Percentiles rank a stretch among this genome's conserved stretches.
These are phyloP conservation scores for Phytophthora colocasiae DNA, from an alignment of 352 stramenopile species.

Conservation along the genomic window DNA sequence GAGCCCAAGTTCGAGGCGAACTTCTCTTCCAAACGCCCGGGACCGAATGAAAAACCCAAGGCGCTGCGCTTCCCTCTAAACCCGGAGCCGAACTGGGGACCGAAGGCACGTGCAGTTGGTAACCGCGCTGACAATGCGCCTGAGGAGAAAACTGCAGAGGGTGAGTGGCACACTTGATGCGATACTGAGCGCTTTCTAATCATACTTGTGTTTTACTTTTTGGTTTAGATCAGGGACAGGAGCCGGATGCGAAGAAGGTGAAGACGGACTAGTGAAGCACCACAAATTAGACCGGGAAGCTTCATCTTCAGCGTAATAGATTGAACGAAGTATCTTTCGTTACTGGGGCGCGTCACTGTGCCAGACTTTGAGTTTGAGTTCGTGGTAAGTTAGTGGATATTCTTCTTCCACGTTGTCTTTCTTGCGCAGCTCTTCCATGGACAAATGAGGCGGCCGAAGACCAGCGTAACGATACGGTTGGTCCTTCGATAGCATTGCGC, in stretches of 20 bases:
- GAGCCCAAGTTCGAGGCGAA: conserved; percentile 88
- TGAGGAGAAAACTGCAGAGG: conserved; percentile 29
- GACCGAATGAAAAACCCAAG: conserved; percentile 86
- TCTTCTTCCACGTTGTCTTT: conserved; percentile 89
- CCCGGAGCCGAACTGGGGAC: conserved; percentile 97
- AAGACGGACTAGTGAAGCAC: conserved; percentile 60
- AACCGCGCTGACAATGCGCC: conserved; percentile 51
- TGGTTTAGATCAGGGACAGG: conserved; percentile 50
- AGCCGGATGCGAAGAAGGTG: conserved; percentile 79
- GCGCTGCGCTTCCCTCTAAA: conserved; percentile 95
- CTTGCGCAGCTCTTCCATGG: conserved; percentile 80
- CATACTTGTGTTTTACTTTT: conserved; percentile 19
- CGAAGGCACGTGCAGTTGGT: conserved; percentile 90
- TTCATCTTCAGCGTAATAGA: conserved; percentile 44
- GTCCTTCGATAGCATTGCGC: conserved; percentile 59
- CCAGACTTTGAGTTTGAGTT: conserved; percentile 89
- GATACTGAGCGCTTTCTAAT: conserved; percentile 10
- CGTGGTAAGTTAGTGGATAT: conserved; percentile 88
- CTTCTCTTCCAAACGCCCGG: conserved; percentile 74
- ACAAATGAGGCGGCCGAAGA: conserved; percentile 72
- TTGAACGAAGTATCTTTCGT: conserved; percentile 8
- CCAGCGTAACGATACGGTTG: conserved; percentile 78
- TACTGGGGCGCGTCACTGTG: conserved; percentile 47
- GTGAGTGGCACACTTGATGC: conserved; percentile 15
- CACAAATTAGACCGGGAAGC: conserved; percentile 29